A percentile compares a stretch with the other conserved stretches of the same genome.
Evolutionary conservation across 2,329 filamentous ascomycete species (phyloP).

Genomic region (Cercospora nicotianae): DNA sequence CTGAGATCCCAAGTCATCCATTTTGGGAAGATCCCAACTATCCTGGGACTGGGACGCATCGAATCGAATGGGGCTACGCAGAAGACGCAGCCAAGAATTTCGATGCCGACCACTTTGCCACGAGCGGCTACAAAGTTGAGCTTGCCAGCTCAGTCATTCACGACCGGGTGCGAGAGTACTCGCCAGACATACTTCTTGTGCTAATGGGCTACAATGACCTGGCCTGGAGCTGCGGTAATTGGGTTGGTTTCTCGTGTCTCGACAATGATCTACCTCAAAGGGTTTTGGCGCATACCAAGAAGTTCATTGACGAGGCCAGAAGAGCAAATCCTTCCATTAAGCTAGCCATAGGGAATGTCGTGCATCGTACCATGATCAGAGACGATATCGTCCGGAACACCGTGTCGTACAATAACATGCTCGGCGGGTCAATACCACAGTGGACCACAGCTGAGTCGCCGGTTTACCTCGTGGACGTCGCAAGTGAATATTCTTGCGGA

Average conservation of each 20-base stretch:
- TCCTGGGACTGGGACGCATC: constrained; percentile 2
- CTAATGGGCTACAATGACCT: constrained; percentile 32
- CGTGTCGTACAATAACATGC: constrained; percentile 22
- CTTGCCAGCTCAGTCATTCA: constrained; percentile 36
- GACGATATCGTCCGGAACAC: constrained; percentile 26
- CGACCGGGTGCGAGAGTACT: constrained; percentile 32
- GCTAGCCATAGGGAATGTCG: constrained; percentile 27
- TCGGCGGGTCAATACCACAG: constrained; percentile 24
- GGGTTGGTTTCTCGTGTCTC: not conserved
- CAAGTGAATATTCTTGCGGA: constrained; percentile 34
- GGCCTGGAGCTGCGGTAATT: constrained; percentile 23
- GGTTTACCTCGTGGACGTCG: constrained; percentile 39
- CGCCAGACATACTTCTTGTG: constrained; percentile 37
- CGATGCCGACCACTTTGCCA: constrained; percentile 22
- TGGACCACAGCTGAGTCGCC: constrained; percentile 37
- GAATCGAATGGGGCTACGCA: constrained; percentile 37
- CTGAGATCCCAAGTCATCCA: not conserved
- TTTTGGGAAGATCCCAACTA: constrained; percentile 11
- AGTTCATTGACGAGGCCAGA: constrained; percentile 36
- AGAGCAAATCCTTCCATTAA: constrained; percentile 29
- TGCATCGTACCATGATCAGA: constrained; percentile 23
- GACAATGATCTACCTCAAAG: not conserved
- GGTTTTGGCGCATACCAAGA: constrained; percentile 24
- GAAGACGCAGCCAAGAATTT: constrained; percentile 32
- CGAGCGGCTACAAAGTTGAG: constrained; percentile 37